Base-by-base conservation (phyloP, 352 stramenopile genomes). In the Pythium oligandrum region DNA sequence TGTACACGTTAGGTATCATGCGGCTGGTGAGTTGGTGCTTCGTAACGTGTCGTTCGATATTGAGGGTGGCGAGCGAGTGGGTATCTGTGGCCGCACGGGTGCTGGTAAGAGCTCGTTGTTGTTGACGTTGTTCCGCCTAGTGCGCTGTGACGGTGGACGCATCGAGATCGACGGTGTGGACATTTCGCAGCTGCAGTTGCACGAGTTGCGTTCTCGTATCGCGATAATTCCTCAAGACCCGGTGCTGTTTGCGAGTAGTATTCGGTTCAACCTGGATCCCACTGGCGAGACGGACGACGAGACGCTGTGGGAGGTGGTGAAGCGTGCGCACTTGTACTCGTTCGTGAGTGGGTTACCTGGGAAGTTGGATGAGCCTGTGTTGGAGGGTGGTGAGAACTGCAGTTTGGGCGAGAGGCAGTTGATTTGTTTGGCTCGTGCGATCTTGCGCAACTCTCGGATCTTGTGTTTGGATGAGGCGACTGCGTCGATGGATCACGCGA, bases 161-260 rank as follows among this genome's bases (percentile, higher is more conserved):
- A 90, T 98, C 53, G 48, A 80, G 11, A 97, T 99, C 51, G 96
- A 99, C 73, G 91, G 90, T 12, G 72, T 97, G 31, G 79, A 97
- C 49, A 93, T 88, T 36, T 70, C 73, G 17, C 61, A 69, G 9
- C 47, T 96, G 9, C 64, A 71, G 17, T 48, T 96, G 26, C 57
- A 55, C 0, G 63, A 80, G 17, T 43, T 96, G 31, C 85, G 87
- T 4, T 73, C 66, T 11, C 69, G 75, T 0, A 74, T 96, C 50
- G 71, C 83, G 11, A 89, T 95, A 51, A 89, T 96, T 40, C 83
- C 86, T 1, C 82, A 92, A 49, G 78, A 93, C 38, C 78, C 81
- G 1, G 78, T 94, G 39, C 66, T 93, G 4, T 92, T 94, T 53
- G 71, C 71, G 0, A 57, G 66, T 17, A 84, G 48, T 26, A 68